Evolutionary conservation across 441 rosid species (phyloP), one percentile per base, ranked within the genome.

Genomic region (Capsella rubella): DNA sequence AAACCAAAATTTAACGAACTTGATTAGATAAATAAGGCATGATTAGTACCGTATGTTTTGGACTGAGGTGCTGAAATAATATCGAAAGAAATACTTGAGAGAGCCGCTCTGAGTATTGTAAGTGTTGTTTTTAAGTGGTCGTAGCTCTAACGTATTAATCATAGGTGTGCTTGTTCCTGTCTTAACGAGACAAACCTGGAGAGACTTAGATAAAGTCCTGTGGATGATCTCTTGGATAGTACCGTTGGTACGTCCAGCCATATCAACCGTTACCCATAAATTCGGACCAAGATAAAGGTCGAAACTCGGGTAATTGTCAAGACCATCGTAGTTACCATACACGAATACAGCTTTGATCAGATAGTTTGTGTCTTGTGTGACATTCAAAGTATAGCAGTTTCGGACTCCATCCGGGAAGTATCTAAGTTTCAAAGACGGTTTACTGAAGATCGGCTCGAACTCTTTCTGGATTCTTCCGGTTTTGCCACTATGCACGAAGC

Each of bases 251-350:
- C 66, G 32, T 6, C 74, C 71, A 9, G 7, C 28, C 51, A 75
- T 39, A 47, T 75, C 31, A 12, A 84, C 74, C 1, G 80, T 77
- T 29, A 8, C 29, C 90, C 86, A 86, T 14, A 50, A 42, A 40
- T 82, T 79, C 2, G 76, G 79, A 61, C 85, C 89, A 4, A 86
- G 60, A 75, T 79, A 62, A 27, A 86, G 65, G 32, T 84, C 85
- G 12, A 86, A 86, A 25, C 53, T 60, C 34, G 87, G 89, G 8
- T 61, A n/a, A 1, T 9, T 14, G 47, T 58, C 25, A 13, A 49
- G 67, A 25, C 59, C 69, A 40, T 86, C 87, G 35, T 86, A 84
- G 27, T 86, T 82, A 40, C 90, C 87, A 21, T 86, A 84, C 43
- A 78, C 57, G 57, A 84, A 82, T 47, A 47, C 27, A 0, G 78